Evolutionary conservation across 1,284 basidiomycete genomes (phyloP).

Genomic region (Phellinidium pouzarii): DNA sequence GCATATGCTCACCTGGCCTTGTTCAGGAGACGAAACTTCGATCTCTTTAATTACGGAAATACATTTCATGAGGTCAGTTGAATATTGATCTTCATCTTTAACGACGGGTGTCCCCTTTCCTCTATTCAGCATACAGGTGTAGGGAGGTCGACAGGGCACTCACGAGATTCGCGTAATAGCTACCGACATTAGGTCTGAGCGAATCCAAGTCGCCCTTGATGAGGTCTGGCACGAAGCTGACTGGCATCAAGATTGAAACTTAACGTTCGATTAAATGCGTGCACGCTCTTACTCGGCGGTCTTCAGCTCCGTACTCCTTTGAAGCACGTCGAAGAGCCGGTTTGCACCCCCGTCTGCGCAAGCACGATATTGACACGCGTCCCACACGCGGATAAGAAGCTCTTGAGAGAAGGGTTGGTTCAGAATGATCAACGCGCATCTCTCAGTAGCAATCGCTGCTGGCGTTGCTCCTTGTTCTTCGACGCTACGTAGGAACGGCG

Average conservation of each 20-base stretch:
- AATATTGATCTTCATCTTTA: constrained; percentile 68
- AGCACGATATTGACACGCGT: constrained; percentile 49
- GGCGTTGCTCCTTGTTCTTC: not conserved
- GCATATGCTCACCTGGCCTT: constrained; percentile 27
- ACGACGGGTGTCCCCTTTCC: constrained; percentile 61
- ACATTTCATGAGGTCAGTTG: constrained; percentile 96
- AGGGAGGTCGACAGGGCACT: constrained; percentile 19
- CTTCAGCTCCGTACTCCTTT: constrained; percentile 7
- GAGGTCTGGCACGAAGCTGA: constrained; percentile 71
- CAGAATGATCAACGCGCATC: constrained; percentile 71
- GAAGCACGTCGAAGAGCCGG: constrained; percentile 65
- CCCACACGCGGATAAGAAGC: constrained; percentile 69
- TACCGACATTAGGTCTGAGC: constrained; percentile 64
- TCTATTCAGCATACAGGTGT: not conserved
- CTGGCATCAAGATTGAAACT: constrained; percentile 13
- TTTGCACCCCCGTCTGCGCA: constrained; percentile 98
- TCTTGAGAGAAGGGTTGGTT: constrained; percentile 76
- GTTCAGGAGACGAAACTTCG: constrained; percentile 34
- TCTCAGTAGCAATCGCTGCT: not conserved
- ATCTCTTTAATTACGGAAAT: constrained; percentile 56
- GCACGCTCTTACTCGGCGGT: constrained; percentile 24
- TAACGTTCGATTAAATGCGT: not conserved
- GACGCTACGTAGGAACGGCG: constrained; percentile 2
- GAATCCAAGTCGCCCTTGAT: constrained; percentile 96
- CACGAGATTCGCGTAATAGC: constrained; percentile 62